Evolutionary conservation across 2,329 filamentous ascomycete genomes (phyloP).

Genomic region (Taxawa tesnikishii): DNA sequence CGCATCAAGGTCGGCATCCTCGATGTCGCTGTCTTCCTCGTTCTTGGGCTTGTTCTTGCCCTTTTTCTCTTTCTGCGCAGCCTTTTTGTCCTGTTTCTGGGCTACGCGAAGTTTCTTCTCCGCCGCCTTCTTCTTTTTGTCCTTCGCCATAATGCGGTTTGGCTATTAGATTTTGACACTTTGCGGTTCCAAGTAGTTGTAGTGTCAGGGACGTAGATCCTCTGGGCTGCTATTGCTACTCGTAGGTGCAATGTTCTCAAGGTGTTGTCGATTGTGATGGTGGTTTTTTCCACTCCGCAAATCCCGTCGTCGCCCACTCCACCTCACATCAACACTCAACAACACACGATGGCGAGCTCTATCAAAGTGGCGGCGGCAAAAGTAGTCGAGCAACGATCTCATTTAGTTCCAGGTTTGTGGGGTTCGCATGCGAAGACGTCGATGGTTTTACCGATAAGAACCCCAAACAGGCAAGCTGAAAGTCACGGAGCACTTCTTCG

Average conservation of each 20-base stretch:
- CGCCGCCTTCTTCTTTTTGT: constrained; percentile 44
- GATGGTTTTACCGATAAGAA: no score
- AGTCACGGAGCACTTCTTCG: constrained; percentile 74
- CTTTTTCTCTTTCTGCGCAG: constrained; percentile 74
- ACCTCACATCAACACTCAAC: constrained; percentile 1
- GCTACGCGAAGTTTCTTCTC: constrained; percentile 23
- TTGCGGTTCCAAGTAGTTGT: no score
- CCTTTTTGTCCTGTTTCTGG: constrained; percentile 43
- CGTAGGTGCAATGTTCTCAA: neutral
- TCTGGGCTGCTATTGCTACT: constrained; percentile 2
- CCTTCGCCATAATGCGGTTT: no score
- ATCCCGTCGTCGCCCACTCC: no score
- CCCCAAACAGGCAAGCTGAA: constrained; percentile 52
- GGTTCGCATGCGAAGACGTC: no score
- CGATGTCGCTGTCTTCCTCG: constrained; percentile 69
- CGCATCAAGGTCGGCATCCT: constrained; percentile 85
- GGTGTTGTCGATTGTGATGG: no score
- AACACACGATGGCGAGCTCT: constrained; percentile 5
- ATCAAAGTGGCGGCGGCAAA: constrained; percentile 27
- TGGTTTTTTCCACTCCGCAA: no score
- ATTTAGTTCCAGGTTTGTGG: constrained; percentile 34
- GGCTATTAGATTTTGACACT: no score
- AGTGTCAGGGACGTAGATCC: no score
- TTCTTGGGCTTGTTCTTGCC: constrained; percentile 66
- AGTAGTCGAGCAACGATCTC: constrained; percentile 32